Percentiles rank a stretch among this genome's conserved stretches.
Evolutionary conservation across 306 rosid species (phyloP).

Genomic region (Vigna angularis): DNA sequence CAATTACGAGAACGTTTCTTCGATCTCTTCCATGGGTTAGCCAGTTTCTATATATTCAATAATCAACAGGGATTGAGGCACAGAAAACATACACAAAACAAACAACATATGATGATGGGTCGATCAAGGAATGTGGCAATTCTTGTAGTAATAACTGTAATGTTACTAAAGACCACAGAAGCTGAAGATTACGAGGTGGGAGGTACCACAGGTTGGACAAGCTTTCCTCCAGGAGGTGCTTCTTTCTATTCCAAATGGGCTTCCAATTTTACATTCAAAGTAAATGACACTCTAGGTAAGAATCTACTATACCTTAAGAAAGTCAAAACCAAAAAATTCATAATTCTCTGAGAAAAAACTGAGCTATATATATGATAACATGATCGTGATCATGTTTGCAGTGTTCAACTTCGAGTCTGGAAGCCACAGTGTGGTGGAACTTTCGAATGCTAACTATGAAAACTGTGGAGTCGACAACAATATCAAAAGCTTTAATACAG

Average conservation of each 20-base stretch:
- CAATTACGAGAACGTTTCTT: neutral
- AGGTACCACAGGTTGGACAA: constrained; percentile 51
- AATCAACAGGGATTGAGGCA: constrained; percentile 6
- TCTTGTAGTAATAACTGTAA: neutral
- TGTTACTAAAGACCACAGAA: constrained; percentile 25
- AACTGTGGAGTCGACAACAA: constrained; percentile 10
- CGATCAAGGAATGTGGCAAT: constrained; percentile 29
- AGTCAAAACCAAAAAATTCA: neutral
- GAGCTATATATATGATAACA: neutral
- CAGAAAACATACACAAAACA: constrained; percentile 19
- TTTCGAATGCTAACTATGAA: constrained; percentile 31
- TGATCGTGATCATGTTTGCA: constrained; percentile 26
- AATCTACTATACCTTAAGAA: neutral
- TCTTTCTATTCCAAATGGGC: constrained; percentile 58
- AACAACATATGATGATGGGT: constrained; percentile 32
- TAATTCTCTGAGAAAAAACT: neutral
- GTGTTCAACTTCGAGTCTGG: constrained; percentile 50
- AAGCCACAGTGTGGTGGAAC: constrained; percentile 42
- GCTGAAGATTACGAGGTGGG: constrained; percentile 51
- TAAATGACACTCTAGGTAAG: constrained; percentile 52
- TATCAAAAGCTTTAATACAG: neutral
- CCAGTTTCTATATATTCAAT: constrained; percentile 25
- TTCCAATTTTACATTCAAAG: constrained; percentile 31
- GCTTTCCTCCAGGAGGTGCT: constrained; percentile 46
- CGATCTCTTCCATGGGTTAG: neutral